Evolutionary conservation across 2,329 filamentous ascomycete genomes (phyloP).

Genomic region (Pseudocercospora ulei): DNA sequence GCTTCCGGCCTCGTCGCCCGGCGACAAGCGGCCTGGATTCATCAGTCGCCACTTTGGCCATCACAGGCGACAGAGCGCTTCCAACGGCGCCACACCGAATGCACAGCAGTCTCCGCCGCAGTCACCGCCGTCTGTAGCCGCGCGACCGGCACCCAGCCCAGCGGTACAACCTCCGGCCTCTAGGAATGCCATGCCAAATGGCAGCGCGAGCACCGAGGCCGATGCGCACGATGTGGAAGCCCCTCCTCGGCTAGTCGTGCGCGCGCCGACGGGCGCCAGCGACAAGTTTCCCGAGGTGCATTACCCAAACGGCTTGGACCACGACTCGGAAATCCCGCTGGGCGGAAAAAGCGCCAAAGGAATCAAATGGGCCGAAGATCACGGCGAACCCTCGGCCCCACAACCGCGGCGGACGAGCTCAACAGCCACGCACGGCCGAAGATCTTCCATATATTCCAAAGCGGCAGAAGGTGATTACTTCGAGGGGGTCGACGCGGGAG

Average conservation of each 20-base stretch:
- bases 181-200: constrained; percentile 14
- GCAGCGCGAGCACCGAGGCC: constrained; percentile 4
- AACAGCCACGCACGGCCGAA: constrained; percentile 25
- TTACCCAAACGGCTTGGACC: constrained; percentile 19
- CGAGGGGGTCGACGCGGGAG: constrained; percentile 31
- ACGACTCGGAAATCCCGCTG: constrained; percentile 15
- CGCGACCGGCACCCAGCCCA: constrained; percentile 9
- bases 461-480: constrained; percentile 26
- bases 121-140: constrained; percentile 12
- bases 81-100: neutral
- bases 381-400: constrained; percentile 9
- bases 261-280: constrained; percentile 12
- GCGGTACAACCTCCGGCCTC: constrained; percentile 7
- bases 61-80: constrained; percentile 18
- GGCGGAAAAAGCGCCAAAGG: constrained; percentile 20
- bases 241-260: constrained; percentile 9
- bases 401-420: constrained; percentile 26
- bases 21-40: constrained; percentile 22
- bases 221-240: constrained; percentile 1
- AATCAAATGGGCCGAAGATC: constrained; percentile 23
- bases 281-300: constrained; percentile 16
- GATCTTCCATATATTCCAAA: constrained; percentile 31
- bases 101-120: constrained; percentile 8
- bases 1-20: constrained; percentile 16
- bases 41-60: constrained; percentile 19